These are phyloP conservation scores for Bombardia bombarda DNA, from an alignment of 495 filamentous ascomycete genomes.

Conservation along the genomic window DNA sequence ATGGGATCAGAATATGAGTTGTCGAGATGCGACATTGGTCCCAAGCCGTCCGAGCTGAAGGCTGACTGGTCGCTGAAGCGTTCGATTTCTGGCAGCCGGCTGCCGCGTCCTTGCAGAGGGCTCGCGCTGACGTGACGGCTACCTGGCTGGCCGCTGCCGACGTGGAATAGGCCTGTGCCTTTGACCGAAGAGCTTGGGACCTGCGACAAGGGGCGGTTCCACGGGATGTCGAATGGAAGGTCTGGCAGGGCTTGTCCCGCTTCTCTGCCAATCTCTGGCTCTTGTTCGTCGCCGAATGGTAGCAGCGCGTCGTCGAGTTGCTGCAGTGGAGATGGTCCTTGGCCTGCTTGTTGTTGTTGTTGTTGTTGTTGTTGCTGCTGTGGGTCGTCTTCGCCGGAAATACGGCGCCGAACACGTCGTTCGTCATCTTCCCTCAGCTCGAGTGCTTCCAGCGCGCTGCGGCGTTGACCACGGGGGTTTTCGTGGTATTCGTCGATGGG, in stretches of 20 bases:
- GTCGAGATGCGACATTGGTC: slow-evolving; percentile 2
- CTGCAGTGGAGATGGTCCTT: slow-evolving; percentile 4
- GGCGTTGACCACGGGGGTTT: slow-evolving; percentile 12
- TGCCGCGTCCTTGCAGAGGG: slow-evolving; percentile 28
- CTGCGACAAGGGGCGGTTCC: slow-evolving; percentile 36
- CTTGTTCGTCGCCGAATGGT: slow-evolving; percentile 10
- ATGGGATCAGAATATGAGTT: slow-evolving; percentile 11
- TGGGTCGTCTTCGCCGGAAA: slow-evolving; percentile 15
- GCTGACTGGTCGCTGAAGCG: slow-evolving; percentile 32
- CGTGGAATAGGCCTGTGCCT: slow-evolving; percentile 16
- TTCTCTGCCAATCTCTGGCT: slow-evolving; percentile 31
- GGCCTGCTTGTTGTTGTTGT: not conserved
- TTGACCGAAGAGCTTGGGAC: slow-evolving; percentile 33
- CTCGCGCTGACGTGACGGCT: slow-evolving; percentile 29
- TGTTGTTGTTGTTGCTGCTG: no score
- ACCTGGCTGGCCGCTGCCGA: not conserved
- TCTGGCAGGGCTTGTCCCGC: slow-evolving; percentile 28
- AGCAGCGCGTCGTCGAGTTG: slow-evolving; percentile 5
- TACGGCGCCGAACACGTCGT: slow-evolving; percentile 21
- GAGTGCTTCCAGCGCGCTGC: slow-evolving; percentile 14
- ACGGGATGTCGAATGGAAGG: slow-evolving; percentile 33
- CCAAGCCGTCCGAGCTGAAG: slow-evolving; percentile 23
- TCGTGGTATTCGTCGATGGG: slow-evolving; percentile 15
- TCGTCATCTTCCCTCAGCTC: slow-evolving; percentile 16
- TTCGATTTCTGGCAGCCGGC: slow-evolving; percentile 24